A percentile compares a stretch with the other conserved stretches of the same genome.
phyloP scores from a whole-genome alignment of 2,329 filamentous ascomycete species.

The Fusarium pseudocircinatum region DNA sequence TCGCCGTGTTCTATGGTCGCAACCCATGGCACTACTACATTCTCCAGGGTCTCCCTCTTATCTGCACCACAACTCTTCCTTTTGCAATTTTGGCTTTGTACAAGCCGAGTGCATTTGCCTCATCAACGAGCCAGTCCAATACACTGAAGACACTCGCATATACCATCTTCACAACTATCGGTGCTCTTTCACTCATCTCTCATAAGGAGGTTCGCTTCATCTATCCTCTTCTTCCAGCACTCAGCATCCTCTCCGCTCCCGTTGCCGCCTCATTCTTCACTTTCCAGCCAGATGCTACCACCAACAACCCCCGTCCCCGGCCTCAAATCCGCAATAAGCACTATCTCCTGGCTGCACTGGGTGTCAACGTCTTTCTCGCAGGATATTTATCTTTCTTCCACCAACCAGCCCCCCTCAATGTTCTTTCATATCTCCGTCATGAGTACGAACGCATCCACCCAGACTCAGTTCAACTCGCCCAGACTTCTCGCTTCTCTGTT shows the following conservation, averaged over 20 bases:
- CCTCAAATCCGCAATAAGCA: conserved; percentile 60
- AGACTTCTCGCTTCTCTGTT: conserved; percentile 39
- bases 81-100: conserved; percentile 76
- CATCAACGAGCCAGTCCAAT: conserved; percentile 49
- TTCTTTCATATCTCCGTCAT: conserved; percentile 78
- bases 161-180: conserved; percentile 67
- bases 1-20: conserved; percentile 91
- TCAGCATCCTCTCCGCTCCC: conserved; percentile 82
- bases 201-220: conserved; percentile 99
- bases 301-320: conserved; percentile 41
- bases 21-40: conserved; percentile 96
- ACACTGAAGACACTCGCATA: conserved; percentile 59
- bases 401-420: conserved; percentile 80
- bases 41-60: conserved; percentile 86
- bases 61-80: conserved; percentile 84
- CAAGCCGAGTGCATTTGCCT: conserved; percentile 49
- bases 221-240: conserved; percentile 87
- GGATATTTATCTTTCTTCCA: conserved; percentile 80
- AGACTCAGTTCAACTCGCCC: conserved; percentile 33
- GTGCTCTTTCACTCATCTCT: conserved; percentile 77
- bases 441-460: conserved; percentile 72
- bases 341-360: conserved; percentile 67
- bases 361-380: conserved; percentile 75
- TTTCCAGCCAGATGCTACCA: conserved; percentile 40
- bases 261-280: conserved; percentile 73